Percentiles rank a stretch among this genome's conserved stretches.
These are phyloP conservation scores for Penicillium nucicola DNA, from an alignment of 495 filamentous ascomycete genomes.

Conservation along the genomic window DNA sequence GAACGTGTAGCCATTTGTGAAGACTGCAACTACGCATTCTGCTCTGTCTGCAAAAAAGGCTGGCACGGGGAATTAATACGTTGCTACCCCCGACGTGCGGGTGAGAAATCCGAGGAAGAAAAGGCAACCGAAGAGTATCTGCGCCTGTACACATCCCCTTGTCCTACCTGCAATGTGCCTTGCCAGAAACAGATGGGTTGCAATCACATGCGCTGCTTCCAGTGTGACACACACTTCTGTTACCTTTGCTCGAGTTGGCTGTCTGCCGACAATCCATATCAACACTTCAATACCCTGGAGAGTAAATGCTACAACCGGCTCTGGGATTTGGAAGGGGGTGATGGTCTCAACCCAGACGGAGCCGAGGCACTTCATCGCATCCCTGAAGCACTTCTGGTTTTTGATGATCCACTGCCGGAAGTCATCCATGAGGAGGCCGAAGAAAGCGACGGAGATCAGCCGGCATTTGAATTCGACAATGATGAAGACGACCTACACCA, in stretches of 20 bases:
- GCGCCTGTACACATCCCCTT: constrained; percentile 72
- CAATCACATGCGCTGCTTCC: constrained; percentile 96
- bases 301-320: constrained; percentile 75
- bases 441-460: constrained; percentile 19
- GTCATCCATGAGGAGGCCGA: constrained; percentile 1
- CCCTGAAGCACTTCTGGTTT: constrained; percentile 32
- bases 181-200: constrained; percentile 90
- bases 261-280: constrained; percentile 74
- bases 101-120: constrained; percentile 73
- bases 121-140: constrained; percentile 81
- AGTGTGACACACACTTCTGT: constrained; percentile 90
- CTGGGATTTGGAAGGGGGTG: constrained; percentile 85
- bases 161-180: constrained; percentile 84
- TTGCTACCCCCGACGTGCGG: constrained; percentile 56
- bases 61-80: constrained; percentile 88
- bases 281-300: constrained; percentile 73
- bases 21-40: constrained; percentile 91
- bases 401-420: constrained; percentile 25
- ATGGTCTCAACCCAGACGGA: constrained; percentile 54
- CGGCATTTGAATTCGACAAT: constrained; percentile 28
- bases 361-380: constrained; percentile 42
- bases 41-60: constrained; percentile 64
- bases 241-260: constrained; percentile 92
- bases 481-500: constrained; percentile 25
- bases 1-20: constrained; percentile 80